Evolutionary conservation across 768 basidiomycete genomes (phyloP).

Genomic region (Naganishia antarctica): DNA sequence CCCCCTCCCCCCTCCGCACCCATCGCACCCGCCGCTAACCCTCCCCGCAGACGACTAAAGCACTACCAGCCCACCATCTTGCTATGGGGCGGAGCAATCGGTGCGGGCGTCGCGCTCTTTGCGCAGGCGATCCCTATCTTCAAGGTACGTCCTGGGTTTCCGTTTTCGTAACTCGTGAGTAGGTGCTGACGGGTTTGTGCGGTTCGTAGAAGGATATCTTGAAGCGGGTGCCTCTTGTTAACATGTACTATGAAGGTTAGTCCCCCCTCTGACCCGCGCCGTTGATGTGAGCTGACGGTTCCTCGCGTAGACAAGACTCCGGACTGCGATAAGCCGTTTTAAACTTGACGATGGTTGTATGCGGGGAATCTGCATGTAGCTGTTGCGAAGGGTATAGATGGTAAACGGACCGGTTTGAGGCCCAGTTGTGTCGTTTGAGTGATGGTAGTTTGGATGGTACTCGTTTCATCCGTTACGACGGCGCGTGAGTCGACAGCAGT

Average conservation of each 20-base stretch:
- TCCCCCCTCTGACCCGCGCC: too few relatives aligned
- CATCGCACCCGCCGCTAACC: too few relatives aligned
- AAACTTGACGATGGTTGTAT: slow-evolving; percentile 23
- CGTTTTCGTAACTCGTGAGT: neutral
- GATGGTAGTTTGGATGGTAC: too few relatives aligned
- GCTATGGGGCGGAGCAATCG: slow-evolving; percentile 41
- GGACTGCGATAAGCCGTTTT: slow-evolving; percentile 47
- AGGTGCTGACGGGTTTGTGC: neutral
- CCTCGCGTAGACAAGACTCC: slow-evolving; percentile 46
- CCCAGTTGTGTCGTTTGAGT: too few relatives aligned
- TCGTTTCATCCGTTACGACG: too few relatives aligned
- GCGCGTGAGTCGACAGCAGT: too few relatives aligned
- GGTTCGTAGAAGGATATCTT: slow-evolving; percentile 39
- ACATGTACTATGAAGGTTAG: slow-evolving; percentile 35
- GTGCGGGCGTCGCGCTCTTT: slow-evolving; percentile 40
- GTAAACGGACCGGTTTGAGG: neutral
- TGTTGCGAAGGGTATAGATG: neutral
- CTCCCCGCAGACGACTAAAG: neutral
- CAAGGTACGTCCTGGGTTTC: slow-evolving; percentile 11
- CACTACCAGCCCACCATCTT: slow-evolving; percentile 12
- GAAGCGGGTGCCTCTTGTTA: slow-evolving; percentile 43
- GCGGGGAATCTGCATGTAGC: too few relatives aligned
- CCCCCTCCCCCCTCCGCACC: too few relatives aligned
- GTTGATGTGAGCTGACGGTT: too few relatives aligned
- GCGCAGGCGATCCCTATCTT: slow-evolving; percentile 42